A percentile compares a stretch with the other conserved stretches of the same genome.
Evolutionary conservation across 352 stramenopile species (phyloP).

Genomic region (Sclerospora graminicola): DNA sequence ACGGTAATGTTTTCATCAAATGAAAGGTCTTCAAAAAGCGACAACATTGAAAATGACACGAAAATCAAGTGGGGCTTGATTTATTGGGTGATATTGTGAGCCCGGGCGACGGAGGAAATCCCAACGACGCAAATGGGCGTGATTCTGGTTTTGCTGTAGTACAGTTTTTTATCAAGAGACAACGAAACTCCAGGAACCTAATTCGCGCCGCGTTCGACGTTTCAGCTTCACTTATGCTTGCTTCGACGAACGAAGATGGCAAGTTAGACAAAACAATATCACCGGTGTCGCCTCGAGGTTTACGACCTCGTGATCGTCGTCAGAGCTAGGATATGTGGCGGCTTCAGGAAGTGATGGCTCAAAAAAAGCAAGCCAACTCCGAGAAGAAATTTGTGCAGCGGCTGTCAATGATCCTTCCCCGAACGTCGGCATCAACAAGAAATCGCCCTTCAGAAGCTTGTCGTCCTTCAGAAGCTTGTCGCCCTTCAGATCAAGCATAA

Average conservation of each 20-base stretch:
- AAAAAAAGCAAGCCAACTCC: too few relatives aligned
- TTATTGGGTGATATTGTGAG: conserved; percentile 15
- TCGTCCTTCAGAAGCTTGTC: too few relatives aligned
- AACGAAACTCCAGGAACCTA: conserved; percentile 28
- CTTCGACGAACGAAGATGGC: too few relatives aligned
- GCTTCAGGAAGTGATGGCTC: too few relatives aligned
- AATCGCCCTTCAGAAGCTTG: conserved; percentile 52
- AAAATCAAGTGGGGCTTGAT: conserved; percentile 21
- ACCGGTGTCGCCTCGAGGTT: conserved; percentile 21
- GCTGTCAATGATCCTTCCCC: too few relatives aligned
- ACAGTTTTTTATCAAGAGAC: conserved; percentile 13
- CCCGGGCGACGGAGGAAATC: conserved; percentile 31
- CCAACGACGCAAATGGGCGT: conserved; percentile 23
- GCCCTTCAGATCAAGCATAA: conserved; percentile 50
- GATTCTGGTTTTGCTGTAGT: conserved; percentile 22
- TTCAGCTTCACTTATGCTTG: too few relatives aligned
- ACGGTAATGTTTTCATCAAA: conserved; percentile 6
- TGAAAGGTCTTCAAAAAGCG: conserved; percentile 1
- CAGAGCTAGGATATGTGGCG: conserved; percentile 48
- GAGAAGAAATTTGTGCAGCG: too few relatives aligned
- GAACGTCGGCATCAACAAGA: conserved; percentile 66
- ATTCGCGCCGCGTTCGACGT: too few relatives aligned
- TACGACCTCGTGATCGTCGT: conserved; percentile 24
- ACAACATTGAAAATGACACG: conserved; percentile 15
- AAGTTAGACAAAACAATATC: conserved; percentile 7